A percentile compares a stretch with the other conserved stretches of the same genome.
Evolutionary conservation across 73 alveolate species (phyloP).

Genomic region (Tetrahymena elliotti): DNA sequence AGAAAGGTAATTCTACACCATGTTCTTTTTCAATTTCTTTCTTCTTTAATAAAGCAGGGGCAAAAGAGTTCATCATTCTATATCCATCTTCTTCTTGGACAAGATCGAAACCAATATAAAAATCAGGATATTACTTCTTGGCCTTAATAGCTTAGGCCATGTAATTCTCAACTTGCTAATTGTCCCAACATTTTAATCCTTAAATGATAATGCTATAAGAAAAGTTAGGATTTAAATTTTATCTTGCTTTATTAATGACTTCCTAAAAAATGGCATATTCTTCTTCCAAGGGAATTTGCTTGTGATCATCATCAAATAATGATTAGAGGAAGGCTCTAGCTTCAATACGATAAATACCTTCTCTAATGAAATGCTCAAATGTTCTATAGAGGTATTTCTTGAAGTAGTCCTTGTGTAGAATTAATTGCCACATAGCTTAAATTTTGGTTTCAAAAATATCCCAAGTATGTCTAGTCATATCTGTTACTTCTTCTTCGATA

Average conservation of each 20-base stretch:
- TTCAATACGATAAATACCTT: neutral
- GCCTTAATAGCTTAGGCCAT: neutral
- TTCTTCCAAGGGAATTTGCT: constrained; percentile 15
- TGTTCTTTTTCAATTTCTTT: neutral
- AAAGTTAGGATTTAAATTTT: neutral
- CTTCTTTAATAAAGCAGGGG: constrained; percentile 2
- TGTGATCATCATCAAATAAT: constrained; percentile 25
- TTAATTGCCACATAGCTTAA: neutral
- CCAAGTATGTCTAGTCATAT: neutral
- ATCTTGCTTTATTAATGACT: constrained; percentile 25
- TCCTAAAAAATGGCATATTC: constrained; percentile 29
- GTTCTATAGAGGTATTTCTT: neutral
- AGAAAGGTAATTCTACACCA: constrained; percentile 12
- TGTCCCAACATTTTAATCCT: neutral
- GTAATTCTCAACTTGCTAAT: neutral
- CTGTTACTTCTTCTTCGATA: neutral
- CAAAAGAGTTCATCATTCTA: constrained; percentile 26
- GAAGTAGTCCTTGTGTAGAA: neutral
- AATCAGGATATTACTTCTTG: neutral
- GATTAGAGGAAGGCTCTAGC: neutral
- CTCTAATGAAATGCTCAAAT: neutral
- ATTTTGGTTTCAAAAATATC: neutral
- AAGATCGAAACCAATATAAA: constrained; percentile 47
- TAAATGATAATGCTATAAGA: neutral
- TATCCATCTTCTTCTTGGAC: constrained; percentile 53